Conservation (phyloP, 345 rosid species). For the Hibiscus trionum region DNA sequence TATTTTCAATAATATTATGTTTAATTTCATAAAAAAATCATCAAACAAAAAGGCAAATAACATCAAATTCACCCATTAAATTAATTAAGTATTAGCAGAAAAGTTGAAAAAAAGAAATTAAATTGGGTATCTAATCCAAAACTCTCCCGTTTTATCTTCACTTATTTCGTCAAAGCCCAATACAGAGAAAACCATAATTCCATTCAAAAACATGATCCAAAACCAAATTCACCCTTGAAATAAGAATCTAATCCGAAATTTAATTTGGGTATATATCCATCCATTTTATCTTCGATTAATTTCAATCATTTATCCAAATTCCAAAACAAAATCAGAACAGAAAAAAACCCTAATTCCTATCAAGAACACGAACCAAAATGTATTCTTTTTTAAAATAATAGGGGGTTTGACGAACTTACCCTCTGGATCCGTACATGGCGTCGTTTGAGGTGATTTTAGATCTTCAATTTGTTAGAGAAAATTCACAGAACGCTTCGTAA, state of each 20-base stretch:
- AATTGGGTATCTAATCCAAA: too few relatives aligned
- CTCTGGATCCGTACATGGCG: conserved; percentile 14
- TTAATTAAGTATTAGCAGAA: neutral
- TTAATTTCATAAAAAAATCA: neutral
- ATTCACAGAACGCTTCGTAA: neutral
- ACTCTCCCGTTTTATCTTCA: neutral
- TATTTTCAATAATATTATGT: neutral
- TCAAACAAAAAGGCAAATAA: neutral
- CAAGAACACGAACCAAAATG: neutral
- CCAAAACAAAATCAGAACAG: neutral
- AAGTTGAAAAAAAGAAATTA: neutral
- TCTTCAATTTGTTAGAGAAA: neutral
- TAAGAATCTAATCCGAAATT: neutral
- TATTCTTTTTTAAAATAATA: too few relatives aligned
- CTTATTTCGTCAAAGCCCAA: neutral
- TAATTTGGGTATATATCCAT: neutral
- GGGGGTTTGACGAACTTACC: conserved; percentile 7
- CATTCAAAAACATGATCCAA: neutral
- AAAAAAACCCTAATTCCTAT: conserved; percentile 8
- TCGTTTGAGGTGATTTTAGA: neutral
- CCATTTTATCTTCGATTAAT: neutral
- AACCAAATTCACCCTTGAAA: neutral
- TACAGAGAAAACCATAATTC: conserved; percentile 1
- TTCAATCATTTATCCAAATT: neutral
- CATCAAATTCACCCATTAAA: neutral